A percentile compares a stretch with the other conserved stretches of the same genome.
These are phyloP conservation scores for Mycosarcoma maydis DNA, from an alignment of 1,284 basidiomycete species.

Conservation along the genomic window DNA sequence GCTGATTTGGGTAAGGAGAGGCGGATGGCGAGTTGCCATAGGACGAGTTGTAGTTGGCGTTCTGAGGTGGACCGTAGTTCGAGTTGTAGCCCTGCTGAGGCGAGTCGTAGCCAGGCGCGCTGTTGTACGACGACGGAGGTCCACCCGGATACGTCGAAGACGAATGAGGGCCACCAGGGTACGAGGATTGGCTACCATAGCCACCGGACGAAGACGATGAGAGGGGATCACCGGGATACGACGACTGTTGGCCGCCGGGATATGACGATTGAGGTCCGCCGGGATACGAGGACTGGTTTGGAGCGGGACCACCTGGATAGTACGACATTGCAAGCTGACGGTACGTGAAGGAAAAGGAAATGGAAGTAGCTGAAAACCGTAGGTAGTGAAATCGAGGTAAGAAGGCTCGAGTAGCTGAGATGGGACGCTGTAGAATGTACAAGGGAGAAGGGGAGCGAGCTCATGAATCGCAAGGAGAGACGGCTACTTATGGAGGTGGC, in stretches of 20 bases:
- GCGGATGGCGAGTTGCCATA: constrained; percentile 19
- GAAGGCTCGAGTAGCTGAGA: background rate
- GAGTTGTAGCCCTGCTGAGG: constrained; percentile 18
- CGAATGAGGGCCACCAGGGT: constrained; percentile 27
- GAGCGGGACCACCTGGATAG: constrained; percentile 19
- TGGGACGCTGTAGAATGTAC: no score
- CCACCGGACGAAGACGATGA: constrained; percentile 36
- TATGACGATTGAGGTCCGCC: constrained; percentile 28
- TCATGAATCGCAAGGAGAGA: no score
- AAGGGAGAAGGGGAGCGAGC: no score
- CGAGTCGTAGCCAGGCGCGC: constrained; percentile 19
- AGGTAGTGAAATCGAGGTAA: background rate
- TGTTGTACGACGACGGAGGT: constrained; percentile 18
- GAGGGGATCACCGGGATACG: constrained; percentile 26
- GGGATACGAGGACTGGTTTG: constrained; percentile 30
- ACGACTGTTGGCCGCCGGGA: constrained; percentile 20
- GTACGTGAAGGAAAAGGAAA: no score
- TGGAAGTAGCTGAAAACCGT: no score
- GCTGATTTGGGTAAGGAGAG: constrained; percentile 5
- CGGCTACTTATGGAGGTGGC: constrained; percentile 2
- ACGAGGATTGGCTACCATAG: constrained; percentile 29
- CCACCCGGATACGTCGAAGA: constrained; percentile 34
- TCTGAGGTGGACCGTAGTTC: constrained; percentile 12
- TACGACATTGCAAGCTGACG: no score
- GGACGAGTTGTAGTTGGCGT: background rate